These are phyloP conservation scores for Dactylellina drechsleri DNA, from an alignment of 2,329 filamentous ascomycete genomes.

Conservation along the genomic window DNA sequence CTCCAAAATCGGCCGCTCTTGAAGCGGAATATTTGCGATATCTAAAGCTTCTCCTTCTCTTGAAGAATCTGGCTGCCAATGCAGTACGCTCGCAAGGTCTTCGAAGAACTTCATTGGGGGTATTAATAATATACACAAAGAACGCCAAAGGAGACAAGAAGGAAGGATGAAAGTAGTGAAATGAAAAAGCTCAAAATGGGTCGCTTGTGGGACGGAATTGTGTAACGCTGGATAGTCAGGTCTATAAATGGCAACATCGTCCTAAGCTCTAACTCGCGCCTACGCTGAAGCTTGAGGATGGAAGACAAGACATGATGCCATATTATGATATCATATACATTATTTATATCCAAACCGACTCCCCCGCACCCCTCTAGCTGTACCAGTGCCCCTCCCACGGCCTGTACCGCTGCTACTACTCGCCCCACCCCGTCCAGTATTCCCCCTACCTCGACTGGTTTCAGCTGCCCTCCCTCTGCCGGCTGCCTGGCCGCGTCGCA, in stretches of 20 bases:
- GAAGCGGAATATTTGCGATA: constrained; percentile 52
- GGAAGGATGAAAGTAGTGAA: not conserved
- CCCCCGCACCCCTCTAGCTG: constrained; percentile 32
- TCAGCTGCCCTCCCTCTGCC: constrained; percentile 14
- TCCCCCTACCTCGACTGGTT: constrained; percentile 37
- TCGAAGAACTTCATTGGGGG: constrained; percentile 49
- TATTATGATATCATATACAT: not conserved
- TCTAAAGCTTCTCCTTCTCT: constrained; percentile 40
- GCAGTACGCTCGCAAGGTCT: constrained; percentile 35
- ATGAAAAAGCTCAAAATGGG: constrained; percentile 13
- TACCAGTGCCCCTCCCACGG: constrained; percentile 20
- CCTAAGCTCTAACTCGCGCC: no score
- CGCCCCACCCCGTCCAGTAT: constrained; percentile 25
- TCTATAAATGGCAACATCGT: not conserved
- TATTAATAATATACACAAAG: constrained; percentile 25
- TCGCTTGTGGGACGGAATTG: not conserved
- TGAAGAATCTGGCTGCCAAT: constrained; percentile 43
- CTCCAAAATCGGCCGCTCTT: constrained; percentile 32
- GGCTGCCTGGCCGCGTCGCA: constrained; percentile 32
- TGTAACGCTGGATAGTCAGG: not conserved
- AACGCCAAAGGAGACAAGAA: constrained; percentile 16
- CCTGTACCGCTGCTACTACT: constrained; percentile 15
- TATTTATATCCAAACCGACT: constrained; percentile 41
- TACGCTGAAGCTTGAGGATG: not conserved
- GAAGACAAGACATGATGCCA: not conserved